Evolutionary conservation across 352 stramenopile species (phyloP), one percentile per base, ranked within the genome.

Genomic region (Phytopythium delawarense): DNA sequence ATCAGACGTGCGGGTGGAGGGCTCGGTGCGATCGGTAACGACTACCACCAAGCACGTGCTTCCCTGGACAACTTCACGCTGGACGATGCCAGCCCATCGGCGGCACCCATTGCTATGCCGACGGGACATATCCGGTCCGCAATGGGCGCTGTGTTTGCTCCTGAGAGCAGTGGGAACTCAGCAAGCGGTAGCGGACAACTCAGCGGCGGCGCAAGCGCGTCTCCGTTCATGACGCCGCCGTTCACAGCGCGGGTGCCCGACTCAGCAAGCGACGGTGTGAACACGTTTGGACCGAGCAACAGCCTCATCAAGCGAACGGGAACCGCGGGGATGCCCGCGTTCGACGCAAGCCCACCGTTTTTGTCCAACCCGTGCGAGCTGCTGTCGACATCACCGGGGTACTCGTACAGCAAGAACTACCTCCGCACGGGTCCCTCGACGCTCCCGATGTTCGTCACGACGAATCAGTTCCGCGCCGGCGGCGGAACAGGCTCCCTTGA

Each of bases 31-130:
- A 39, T 34, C 46, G 58, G 50, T 18, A 72, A 67, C 12, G 74
- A 78, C 7, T 60, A 67, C 20, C 70, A 81, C 6, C 70, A 71
- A 5, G 60, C 69, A 18, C 54, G 74, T 28, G 69, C 69, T 20
- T 89, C 82, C 9, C 51, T 89, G 34, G 82, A 91, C 35, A 89
- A 88, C 34, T 91, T 91, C 45, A 84, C 82, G 0, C 57, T 91
- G 23, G 82, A 91, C 13, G 54, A 51, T 9, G 28, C 23, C 13
- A 35, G 39, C 11, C 40, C 54, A 7, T 7, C 54, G 20, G 28
- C 13, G 11, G 39, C 23, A 50, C 7, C 35, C 2, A 11, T 20
- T 6, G 51, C 45, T 54, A 39, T n/a, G 42, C 23, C 45, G n/a
- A 20, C 21, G 23, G 40, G 6, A 49, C 30, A n/a, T 7, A 3